Conservation (phyloP, 352 stramenopile species). For the Lagenidium sp. region DNA sequence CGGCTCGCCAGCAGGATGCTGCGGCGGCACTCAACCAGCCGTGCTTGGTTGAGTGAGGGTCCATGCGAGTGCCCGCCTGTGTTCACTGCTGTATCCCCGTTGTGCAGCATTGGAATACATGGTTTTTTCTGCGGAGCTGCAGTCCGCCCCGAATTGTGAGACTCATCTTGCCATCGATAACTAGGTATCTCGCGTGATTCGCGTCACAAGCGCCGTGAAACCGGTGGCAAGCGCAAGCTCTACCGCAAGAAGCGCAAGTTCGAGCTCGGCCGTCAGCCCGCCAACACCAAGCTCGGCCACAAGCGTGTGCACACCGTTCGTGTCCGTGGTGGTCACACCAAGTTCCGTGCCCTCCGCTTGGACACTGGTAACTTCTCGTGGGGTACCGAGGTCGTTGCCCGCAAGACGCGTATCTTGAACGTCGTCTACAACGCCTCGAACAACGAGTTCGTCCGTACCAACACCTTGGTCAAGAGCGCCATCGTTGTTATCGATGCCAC, state of each 20-base stretch:
- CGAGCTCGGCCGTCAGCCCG: slow-evolving; percentile 96
- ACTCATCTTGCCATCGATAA: too few species aligned
- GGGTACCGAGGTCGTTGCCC: slow-evolving; percentile 95
- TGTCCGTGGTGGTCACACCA: slow-evolving; percentile 96
- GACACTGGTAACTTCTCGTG: slow-evolving; percentile 99
- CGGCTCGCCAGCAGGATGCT: too few species aligned
- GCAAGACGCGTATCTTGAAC: slow-evolving; percentile 99
- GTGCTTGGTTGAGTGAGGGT: slow-evolving; percentile 8
- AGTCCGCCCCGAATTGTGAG: too few species aligned
- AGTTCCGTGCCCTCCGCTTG: slow-evolving; percentile 97
- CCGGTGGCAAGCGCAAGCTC: slow-evolving; percentile 96
- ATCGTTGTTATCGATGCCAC: slow-evolving; percentile 98
- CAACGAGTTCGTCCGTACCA: slow-evolving; percentile 99
- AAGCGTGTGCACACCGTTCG: slow-evolving; percentile 96
- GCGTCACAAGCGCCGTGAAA: slow-evolving; percentile 99
- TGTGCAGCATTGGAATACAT: slow-evolving; percentile 84
- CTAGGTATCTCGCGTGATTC: slow-evolving; percentile 99
- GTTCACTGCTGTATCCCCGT: slow-evolving; percentile 87
- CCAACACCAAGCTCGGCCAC: slow-evolving; percentile 98
- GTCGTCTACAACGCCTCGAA: slow-evolving; percentile 99
- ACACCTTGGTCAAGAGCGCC: slow-evolving; percentile 99
- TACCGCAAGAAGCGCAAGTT: slow-evolving; percentile 99
- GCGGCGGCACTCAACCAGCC: too few species aligned
- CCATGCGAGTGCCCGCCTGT: slow-evolving; percentile 26
- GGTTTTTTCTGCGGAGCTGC: slow-evolving; percentile 12